Evolutionary conservation across 495 filamentous ascomycete genomes (phyloP).

Genomic region (Amniculicola lignicola): DNA sequence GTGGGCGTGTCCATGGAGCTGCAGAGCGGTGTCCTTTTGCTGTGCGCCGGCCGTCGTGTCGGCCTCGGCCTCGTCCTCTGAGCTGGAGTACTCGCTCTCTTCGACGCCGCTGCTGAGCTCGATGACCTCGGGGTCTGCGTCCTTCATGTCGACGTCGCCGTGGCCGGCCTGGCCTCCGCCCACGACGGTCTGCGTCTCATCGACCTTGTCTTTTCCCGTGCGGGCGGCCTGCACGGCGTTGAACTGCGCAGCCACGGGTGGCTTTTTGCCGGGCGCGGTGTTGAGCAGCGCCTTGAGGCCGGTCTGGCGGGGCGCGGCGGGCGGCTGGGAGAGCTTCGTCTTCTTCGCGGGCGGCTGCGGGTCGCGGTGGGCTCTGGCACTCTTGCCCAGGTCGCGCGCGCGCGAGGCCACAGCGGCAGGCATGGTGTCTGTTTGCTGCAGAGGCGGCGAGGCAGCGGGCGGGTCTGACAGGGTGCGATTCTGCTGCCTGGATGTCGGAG

Average conservation of each 20-base stretch:
- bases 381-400: not conserved
- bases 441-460: not conserved
- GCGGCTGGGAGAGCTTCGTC: slow-evolving; percentile 24
- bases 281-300: slow-evolving; percentile 27
- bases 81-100: slow-evolving; percentile 33
- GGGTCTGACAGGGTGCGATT: too few species aligned
- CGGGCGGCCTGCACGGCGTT: slow-evolving; percentile 52
- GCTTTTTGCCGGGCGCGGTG: slow-evolving; percentile 11
- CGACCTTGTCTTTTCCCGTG: slow-evolving; percentile 58
- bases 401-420: not conserved
- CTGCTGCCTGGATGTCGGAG: not conserved
- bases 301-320: slow-evolving; percentile 7
- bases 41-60: slow-evolving; percentile 20
- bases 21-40: slow-evolving; percentile 8
- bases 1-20: slow-evolving; percentile 43
- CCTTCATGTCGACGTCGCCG: slow-evolving; percentile 33
- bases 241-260: slow-evolving; percentile 19
- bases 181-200: slow-evolving; percentile 72
- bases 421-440: not conserved
- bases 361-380: slow-evolving; percentile 11
- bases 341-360: slow-evolving; percentile 31
- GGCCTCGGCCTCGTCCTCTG: slow-evolving; percentile 35
- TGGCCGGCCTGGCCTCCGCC: slow-evolving; percentile 38
- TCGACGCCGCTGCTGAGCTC: slow-evolving; percentile 57
- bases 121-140: slow-evolving; percentile 43